Base-by-base conservation (phyloP, 23 red algal species). In the Gracilaria vermiculophylla region DNA sequence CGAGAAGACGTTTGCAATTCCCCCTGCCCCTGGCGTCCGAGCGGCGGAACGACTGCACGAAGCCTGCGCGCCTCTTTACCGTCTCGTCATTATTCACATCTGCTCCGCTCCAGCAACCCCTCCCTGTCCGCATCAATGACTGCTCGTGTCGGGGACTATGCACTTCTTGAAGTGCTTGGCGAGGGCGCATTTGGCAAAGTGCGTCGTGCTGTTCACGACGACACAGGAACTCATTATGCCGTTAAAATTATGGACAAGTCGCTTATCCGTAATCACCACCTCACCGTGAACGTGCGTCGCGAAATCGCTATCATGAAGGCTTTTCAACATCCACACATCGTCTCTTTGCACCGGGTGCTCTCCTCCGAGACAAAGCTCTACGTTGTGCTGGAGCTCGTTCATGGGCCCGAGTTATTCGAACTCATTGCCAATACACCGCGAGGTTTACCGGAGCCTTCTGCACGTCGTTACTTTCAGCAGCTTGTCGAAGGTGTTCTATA, bases 271-370 rank as follows among this genome's bases (percentile, higher is more conserved):
- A 50, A 94, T 42, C 48, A 47, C 19, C 74, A 53, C 21, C 62
- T 80, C 10, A 89, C 91, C 14, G 94, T 92, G 27, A 78, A 92
- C 61, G 76, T 88, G 17, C 76, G 78, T 61, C 82, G 94, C 17
- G 94, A 96, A 79, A 96, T 96, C 52, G 90, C 76, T 8, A 92
- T 96, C 69, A 89, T 96, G 87, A 87, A 88, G 39, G 88, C 90
- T 12, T 56, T 96, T 42, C 62, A 83, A 24, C 94, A 96, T 78
- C 77, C 69, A 20, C 86, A 96, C 34, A 92, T 96, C 40, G 94
- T 96, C 31, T 53, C 82, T 1, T 58, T 96, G 5, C 86, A 92
- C 56, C 66, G 87, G 44, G 94, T 96, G 16, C 70, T 96, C 14
- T 88, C 91, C 15, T 87, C 82, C 14, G 81, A 88, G 25, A 89